Base-by-base conservation (phyloP, 2,329 filamentous ascomycete genomes). In the Hypomyces rosellus region DNA sequence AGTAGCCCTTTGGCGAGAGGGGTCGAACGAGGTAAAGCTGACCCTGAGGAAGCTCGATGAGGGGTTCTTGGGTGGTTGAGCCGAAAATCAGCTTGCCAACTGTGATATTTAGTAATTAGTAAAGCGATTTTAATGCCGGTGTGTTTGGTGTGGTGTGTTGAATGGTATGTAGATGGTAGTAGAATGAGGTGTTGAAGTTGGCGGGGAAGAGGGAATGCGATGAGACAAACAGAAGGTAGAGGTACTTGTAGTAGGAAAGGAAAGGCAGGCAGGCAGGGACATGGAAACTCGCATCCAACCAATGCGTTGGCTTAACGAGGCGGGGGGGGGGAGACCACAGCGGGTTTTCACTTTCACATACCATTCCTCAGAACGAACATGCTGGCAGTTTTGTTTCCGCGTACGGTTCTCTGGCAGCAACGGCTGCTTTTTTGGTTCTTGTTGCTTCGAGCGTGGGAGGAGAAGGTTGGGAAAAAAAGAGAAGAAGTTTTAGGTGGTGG, bases 21-120 rank as follows among this genome's bases (percentile, higher is more conserved):
- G 93, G 93, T 61, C 93, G 88, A 61, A 99, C 93, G 59, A 99
- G 86, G 70, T 96, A 99, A 41, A 99, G 88, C 70, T 97, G 91
- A 65, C 93, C 93, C 69, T 97, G 90, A 14, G 91, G 84, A 40
- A 99, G 85, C 67, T 97, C 91, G 70, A 96, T 89, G 65, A 99
- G 83, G 44, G 89, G 87, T 74, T 97, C 91, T 69, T 96, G 92
- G 66, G 84, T 89, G 63, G 81, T 82, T 54, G 78, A 82, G 65
- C 95, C 90, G 67, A 97, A 97, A 65, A 97, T 84, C 64, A 93
- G 85, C 72, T 96, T 96, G 71, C 88, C 88, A 60, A 95, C 89
- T 95, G 54, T 38, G 48, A 47, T 36, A 8, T 30, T 30, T 30
- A 12, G 36, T 38, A 38, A 11, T n/a, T 38, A 38, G 15, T 38